Base-by-base conservation (phyloP, 2,329 filamentous ascomycete genomes). In the Paraconiothyrium sp. region DNA sequence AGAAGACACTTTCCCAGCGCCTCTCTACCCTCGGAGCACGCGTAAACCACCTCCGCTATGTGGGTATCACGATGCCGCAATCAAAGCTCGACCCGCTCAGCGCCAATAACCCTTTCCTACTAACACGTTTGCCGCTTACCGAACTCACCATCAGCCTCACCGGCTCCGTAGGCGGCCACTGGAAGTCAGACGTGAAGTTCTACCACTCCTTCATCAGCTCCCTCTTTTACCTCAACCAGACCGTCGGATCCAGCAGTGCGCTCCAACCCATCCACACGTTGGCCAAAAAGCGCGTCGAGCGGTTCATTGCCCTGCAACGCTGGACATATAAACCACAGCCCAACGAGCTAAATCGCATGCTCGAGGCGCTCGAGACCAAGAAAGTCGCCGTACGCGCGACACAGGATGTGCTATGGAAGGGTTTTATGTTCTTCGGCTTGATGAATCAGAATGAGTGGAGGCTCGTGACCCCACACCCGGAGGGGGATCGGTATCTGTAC, bases 81-180 rank as follows among this genome's bases (percentile, higher is more conserved):
- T 13, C 11, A 9, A 48, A 56, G 27, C 39, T 67, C 35, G 46
- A 59, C 10, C n/a, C 39, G 9, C 3, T 44, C 14, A 54, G 54
- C 46, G 4, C 47, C 20, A 54, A 58, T 14, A 64, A 62, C 37
- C 62, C 64, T 1, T 67, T 67, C 47, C 9, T 59, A 4, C 20
- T 67, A 20, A 59, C 34, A 1, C 30, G 20, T 11, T 37, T 62
- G 13, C 59, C 62, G 2, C 62, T 67, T 30, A 24, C 51, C 2
- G 51, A 32, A 11, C 52, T 67, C 3, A 46, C n/a, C 6, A 59
- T 64, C 20, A 22, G 44, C 22, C 41, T 67, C 35, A 48, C 34
- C 14, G 27, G 46, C 2, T 22, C 51, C 22, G 34, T 46, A 4
- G 14, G 32, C 13, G 10, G 30, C 13, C 20, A 16, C 11, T 62